Conservation (phyloP, 805 yeast genomes). For the Wickerhamiella cacticola region DNA sequence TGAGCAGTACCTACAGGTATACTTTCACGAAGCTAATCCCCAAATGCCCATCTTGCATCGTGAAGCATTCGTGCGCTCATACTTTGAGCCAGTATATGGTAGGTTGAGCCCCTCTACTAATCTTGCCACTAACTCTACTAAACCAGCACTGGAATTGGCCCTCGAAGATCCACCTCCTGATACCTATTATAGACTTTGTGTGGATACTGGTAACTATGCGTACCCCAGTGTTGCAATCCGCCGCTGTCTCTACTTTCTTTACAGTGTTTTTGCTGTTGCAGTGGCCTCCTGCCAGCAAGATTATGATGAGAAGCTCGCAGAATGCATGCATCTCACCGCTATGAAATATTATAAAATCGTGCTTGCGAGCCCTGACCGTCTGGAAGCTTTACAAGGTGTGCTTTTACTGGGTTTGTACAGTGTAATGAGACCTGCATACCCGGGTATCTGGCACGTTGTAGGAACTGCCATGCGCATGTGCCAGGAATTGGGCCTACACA, state of each 20-base stretch:
- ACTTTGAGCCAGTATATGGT: conserved; percentile 76
- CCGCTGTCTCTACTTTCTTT: conserved; percentile 46
- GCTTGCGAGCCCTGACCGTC: conserved; percentile 39
- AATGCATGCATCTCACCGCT: conserved; percentile 50
- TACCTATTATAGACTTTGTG: conserved; percentile 18
- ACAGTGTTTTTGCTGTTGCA: conserved; percentile 69
- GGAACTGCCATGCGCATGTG: conserved; percentile 71
- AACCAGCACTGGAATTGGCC: conserved; percentile 12
- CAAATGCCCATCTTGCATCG: conserved; percentile 78
- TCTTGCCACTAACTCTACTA: conserved; percentile 30
- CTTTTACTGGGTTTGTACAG: conserved; percentile 58
- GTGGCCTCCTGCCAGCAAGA: conserved; percentile 60
- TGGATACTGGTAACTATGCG: conserved; percentile 17
- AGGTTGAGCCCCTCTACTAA: conserved; percentile 40
- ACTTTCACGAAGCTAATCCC: conserved; percentile 68
- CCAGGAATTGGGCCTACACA: conserved; percentile 75
- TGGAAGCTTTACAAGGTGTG: conserved; percentile 64
- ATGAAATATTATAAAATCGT: conserved; percentile 36
- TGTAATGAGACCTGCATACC: conserved; percentile 76
- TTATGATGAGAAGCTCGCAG: conserved; percentile 53
- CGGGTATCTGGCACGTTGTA: conserved; percentile 85
- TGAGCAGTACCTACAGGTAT: conserved; percentile 47
- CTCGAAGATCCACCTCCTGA: conserved; percentile 18
- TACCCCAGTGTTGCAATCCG: conserved; percentile 17
- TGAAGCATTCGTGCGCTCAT: conserved; percentile 53